Evolutionary conservation across 2,329 filamentous ascomycete species (phyloP), one percentile per base, ranked within the genome.

Genomic region (Aspergillus phoenicis): DNA sequence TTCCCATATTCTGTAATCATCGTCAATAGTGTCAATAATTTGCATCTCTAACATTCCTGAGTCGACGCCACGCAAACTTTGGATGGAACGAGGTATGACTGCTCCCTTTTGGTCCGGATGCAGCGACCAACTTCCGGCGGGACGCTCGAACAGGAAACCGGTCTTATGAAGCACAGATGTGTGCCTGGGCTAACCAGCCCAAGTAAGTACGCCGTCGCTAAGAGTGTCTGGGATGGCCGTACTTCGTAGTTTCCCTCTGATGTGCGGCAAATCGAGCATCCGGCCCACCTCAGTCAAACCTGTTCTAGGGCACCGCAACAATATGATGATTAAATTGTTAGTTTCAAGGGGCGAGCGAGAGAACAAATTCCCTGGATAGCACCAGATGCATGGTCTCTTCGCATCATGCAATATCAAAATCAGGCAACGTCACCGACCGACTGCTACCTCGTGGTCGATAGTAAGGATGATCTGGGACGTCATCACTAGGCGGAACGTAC

Each of bases 61-160:
- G 30, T 51, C 61, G 52, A 55, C 58, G 49, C 61, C 58, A 61
- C 51, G 51, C 57, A 60, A 57, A 45, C 41, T 30, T 48, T 36
- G 36, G 48, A 43, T 24, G 15, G 13, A 36, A 22, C 43, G 36
- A 5, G 13, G 45, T 43, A 39, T 56, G 49, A 15, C 41, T 59
- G 51, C 38, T 49, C 52, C 57, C 47, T 49, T 61, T 60, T 60
- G 51, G 60, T 56, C 48, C 57, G 60, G 58, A 64, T 64, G 62
- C 60, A 62, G 51, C 26, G 11, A 24, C 39, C 22, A 48, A 38
- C 62, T 52, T 56, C 60, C 60, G 58, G 47, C 30, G 55, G 52
- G 28, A 17, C 7, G 26, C 53, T 59, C 10, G 36, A 57, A 39
- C 11, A 30, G 36, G 22, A 62, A 57, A 48, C 49, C 48, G 57